Evolutionary conservation across 345 rosid species (phyloP), one percentile per base, ranked within the genome.

Genomic region (Draba incana): DNA sequence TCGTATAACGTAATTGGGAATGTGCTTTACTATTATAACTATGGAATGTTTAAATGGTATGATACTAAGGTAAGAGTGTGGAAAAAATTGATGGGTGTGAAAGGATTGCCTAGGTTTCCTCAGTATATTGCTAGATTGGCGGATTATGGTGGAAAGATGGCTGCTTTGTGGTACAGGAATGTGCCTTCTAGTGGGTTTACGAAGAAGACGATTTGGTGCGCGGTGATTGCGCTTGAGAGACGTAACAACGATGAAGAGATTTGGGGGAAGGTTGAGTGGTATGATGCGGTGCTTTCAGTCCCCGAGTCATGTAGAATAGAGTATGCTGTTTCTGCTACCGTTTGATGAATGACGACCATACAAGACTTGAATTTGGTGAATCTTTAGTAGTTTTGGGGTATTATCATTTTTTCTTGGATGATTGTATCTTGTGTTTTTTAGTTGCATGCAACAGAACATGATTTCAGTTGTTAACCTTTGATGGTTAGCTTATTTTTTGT

Each of bases 151-250:
- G 96, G 90, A 46, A 86, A 86, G 42, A 64, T 89, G 82, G 64
- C 75, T 66, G 85, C 87, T 67, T 79, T 84, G 62, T 90, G 93
- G 94, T 87, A 87, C 53, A 68, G 39, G 55, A 70, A 66, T 63
- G 50, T 38, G 55, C 30, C 15, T 75, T 68, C 16, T 25, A 13
- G 24, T 77, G 75, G 77, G 68, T 60, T 27, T 13, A 23, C 14
- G 72, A 13, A 24, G 0, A 58, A 71, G 78, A 83, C 76, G 77
- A 60, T 89, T 24, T 81, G 82, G 81, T 84, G 93, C 10, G 86
- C 89, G 0, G 84, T 84, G 66, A 83, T 89, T 47, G 70, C 64
- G 51, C 81, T 87, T 52, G 79, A 78, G 75, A 79, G 70, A 52
- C 77, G 72, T 5, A 71, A 66, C 7, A 71, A 66, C 52, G 54